A percentile compares a stretch with the other conserved stretches of the same genome.
Evolutionary conservation across 331 rosid genomes (phyloP).

Genomic region (Quercus lobata): DNA sequence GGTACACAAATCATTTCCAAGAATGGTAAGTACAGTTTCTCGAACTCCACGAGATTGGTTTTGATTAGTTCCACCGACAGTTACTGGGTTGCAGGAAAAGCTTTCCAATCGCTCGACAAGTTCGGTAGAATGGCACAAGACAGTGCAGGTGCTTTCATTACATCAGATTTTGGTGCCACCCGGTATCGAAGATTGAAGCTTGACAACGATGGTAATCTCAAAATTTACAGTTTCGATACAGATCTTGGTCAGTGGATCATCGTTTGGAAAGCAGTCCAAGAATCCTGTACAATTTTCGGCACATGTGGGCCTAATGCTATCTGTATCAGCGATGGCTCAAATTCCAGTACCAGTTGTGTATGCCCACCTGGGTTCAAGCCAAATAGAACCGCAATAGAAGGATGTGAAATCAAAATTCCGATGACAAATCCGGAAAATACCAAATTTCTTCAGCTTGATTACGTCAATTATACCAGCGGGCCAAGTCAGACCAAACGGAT

Average conservation of each 20-base stretch:
- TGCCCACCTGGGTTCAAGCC: slow-evolving; percentile 71
- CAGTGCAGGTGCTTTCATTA: slow-evolving; percentile 14
- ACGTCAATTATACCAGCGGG: slow-evolving; percentile 53
- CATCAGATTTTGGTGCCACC: slow-evolving; percentile 49
- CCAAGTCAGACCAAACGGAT: background rate
- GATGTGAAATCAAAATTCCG: slow-evolving; percentile 43
- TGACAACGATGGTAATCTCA: slow-evolving; percentile 70
- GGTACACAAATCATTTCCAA: slow-evolving; percentile 24
- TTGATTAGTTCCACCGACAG: slow-evolving; percentile 7
- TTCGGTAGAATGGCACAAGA: slow-evolving; percentile 36
- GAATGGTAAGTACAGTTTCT: slow-evolving; percentile 39
- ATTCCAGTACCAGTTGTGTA: slow-evolving; percentile 33
- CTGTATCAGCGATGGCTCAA: slow-evolving; percentile 42
- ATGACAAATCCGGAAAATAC: background rate
- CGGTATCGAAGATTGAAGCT: slow-evolving; percentile 50
- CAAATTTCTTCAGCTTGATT: slow-evolving; percentile 58
- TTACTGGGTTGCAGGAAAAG: slow-evolving; percentile 18
- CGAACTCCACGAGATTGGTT: slow-evolving; percentile 2
- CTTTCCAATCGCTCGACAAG: slow-evolving; percentile 17
- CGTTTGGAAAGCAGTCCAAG: slow-evolving; percentile 60
- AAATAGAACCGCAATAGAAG: slow-evolving; percentile 22
- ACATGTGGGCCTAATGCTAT: slow-evolving; percentile 67
- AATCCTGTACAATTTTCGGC: slow-evolving; percentile 49
- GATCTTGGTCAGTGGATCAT: slow-evolving; percentile 35
- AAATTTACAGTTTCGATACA: slow-evolving; percentile 52